Base-by-base conservation (phyloP, 2,329 filamentous ascomycete species). In the Lasiodiplodia sp. region DNA sequence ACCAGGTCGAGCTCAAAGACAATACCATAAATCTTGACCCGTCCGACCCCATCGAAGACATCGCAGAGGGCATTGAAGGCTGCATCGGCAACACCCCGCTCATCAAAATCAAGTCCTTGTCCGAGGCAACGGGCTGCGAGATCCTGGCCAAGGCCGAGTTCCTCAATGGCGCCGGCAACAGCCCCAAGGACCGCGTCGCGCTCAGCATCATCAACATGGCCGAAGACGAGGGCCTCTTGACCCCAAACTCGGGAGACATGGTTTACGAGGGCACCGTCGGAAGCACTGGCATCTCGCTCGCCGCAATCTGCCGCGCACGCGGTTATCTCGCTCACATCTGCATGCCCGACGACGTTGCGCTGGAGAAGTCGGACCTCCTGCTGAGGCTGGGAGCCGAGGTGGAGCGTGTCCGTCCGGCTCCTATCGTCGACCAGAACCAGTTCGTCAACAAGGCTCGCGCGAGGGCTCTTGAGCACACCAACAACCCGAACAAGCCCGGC, bases 191-290 rank as follows among this genome's bases (percentile, higher is more conserved):
- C 80, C 89, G 96, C 66, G 96, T 99, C 16, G 96, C 96, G 1
- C 86, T 98, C 47, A 92, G 88, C 80, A 96, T 98, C 85, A 97
- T 99, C 78, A 83, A 88, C 68, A 84, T 85, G 77, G 96, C 94
- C 53, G 96, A 99, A 84, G 86, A 88, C 70, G 82, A 87, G 60
- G 94, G 94, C 2, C 84, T 94, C 21, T 82, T 99, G 56, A 87
- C 86, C 0, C 95, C 96, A 0, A 85, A 91, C 72, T 90, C 91
- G 25, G 95, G 95, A 70, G 96, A 99, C 79, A 96, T 92, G 53
- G 94, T 99, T 75, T 99, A 98, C 80, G 96, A 99, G 83, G 96
- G 96, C 72, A 99, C 96, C 1, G 94, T 97, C 18, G 96, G 96
- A 69, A 97, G 93, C 77, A 99, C 96, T 0, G 73, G 71, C 25